Evolutionary conservation across 257 asterid species (phyloP).

Genomic region (Thymus quinquecostatus): DNA sequence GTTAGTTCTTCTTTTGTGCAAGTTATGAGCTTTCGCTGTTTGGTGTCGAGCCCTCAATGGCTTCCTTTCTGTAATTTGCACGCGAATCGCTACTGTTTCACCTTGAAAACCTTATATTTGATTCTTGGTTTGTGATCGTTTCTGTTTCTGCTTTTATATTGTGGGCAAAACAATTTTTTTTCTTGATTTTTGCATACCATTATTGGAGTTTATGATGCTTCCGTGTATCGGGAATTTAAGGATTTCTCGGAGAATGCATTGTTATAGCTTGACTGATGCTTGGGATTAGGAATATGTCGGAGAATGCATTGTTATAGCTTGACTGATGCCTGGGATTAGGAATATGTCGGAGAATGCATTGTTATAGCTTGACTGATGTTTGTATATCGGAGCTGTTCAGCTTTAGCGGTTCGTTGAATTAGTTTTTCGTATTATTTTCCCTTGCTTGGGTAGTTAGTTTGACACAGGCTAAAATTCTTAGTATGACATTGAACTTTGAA

Average conservation of each 20-base stretch:
- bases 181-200: neutral
- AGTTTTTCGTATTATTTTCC: neutral
- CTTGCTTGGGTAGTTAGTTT: neutral
- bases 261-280: no score
- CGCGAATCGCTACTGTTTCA: neutral
- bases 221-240: neutral
- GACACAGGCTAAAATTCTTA: neutral
- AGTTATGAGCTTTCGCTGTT: conserved; percentile 11
- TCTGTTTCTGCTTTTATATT: no score
- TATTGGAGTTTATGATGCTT: neutral
- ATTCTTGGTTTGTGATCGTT: neutral
- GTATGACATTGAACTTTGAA: neutral
- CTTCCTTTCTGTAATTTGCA: conserved; percentile 7
- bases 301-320: neutral
- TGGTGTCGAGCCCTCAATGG: neutral
- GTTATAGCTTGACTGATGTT: conserved; percentile 8
- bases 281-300: no score
- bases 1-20: conserved; percentile 4
- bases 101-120: no score
- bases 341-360: no score
- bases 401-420: conserved; percentile 14
- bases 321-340: neutral
- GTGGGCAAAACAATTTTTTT: neutral
- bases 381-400: conserved; percentile 18
- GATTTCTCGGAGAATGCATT: conserved; percentile 3